Evolutionary conservation across 2,329 filamentous ascomycete species (phyloP), one percentile per base, ranked within the genome.

Genomic region (Domatiomyces catenatus): DNA sequence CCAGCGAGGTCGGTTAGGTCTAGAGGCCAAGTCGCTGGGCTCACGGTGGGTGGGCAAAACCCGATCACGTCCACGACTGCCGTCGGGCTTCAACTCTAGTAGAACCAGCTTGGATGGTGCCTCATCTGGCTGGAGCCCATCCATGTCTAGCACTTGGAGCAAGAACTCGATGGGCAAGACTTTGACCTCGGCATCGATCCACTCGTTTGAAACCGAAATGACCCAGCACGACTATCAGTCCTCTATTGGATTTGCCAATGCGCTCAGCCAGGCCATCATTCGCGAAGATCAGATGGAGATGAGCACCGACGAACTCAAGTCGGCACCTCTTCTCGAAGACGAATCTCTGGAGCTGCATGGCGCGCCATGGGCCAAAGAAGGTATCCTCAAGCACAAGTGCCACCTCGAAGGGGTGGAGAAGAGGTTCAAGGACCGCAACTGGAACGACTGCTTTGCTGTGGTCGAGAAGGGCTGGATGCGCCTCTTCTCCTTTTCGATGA

Each of bases 331-430:
- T 8, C 77, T 96, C 0, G 90, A 95, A 61, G 92, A 96, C 61
- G 92, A 98, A 62, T 87, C 84, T 0, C 75, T 98, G 10, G 89
- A 94, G 62, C 79, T 98, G 42, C 81, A 84, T 8, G 92, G 92
- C 20, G 86, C 92, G n/a, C 92, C 92, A 0, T 98, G 92, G 92
- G 83, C 93, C 24, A 98, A 98, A 68, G 92, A 98, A 67, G 92
- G 92, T 55, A 86, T 93, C 59, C 74, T 96, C 18, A 90, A 90
- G 59, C 90, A 98, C 70, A 96, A 96, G 67, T 90, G 95, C 65
- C 90, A 96, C 62, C 75, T 96, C 2, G 90, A 96, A 64, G 81
- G 86, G 3, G 75, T 87, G 36, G 89, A 94, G 58, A 94, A 92
- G 70, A 86, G 87, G 65, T 84, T 89, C 54, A 95, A 90, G 68